phyloP scores from a whole-genome alignment of 306 rosid genomes.

The Sesbania bispinosa region DNA sequence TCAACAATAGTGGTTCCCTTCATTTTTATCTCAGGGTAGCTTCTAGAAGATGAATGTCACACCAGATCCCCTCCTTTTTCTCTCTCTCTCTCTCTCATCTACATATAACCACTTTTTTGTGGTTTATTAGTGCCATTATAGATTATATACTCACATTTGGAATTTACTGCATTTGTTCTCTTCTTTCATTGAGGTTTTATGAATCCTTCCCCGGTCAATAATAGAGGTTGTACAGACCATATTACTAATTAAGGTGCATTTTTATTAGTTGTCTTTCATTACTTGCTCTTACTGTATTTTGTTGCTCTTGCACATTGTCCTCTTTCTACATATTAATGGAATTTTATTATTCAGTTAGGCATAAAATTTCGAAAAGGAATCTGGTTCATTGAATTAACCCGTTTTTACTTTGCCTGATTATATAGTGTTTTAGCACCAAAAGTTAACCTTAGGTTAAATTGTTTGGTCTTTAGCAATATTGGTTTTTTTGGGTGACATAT shows the following conservation, averaged over 20 bases:
- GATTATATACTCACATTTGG: conserved; percentile 40
- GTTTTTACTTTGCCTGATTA: not conserved
- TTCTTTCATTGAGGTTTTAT: conserved; percentile 27
- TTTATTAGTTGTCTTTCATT: not conserved
- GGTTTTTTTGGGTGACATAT: not conserved
- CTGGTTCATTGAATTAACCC: not conserved
- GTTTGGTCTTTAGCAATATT: not conserved
- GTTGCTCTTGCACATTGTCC: too few species aligned
- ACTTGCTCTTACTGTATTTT: too few species aligned
- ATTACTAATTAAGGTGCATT: conserved; percentile 14
- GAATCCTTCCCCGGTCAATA: conserved; percentile 22
- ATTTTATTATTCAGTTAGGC: not conserved
- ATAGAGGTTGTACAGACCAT: conserved; percentile 31
- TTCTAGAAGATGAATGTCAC: conserved; percentile 33
- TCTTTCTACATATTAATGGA: not conserved
- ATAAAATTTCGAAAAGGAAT: not conserved
- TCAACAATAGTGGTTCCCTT: conserved; percentile 41
- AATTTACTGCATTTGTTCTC: conserved; percentile 35
- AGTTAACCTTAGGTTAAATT: not conserved
- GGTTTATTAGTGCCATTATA: conserved; percentile 36
- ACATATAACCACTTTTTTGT: conserved; percentile 27
- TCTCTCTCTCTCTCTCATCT: too few species aligned
- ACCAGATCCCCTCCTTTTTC: conserved; percentile 8
- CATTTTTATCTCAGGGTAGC: conserved; percentile 27
- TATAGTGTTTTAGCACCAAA: not conserved